Conservation (phyloP, 2,329 filamentous ascomycete genomes). For the Aspergillus sp. region DNA sequence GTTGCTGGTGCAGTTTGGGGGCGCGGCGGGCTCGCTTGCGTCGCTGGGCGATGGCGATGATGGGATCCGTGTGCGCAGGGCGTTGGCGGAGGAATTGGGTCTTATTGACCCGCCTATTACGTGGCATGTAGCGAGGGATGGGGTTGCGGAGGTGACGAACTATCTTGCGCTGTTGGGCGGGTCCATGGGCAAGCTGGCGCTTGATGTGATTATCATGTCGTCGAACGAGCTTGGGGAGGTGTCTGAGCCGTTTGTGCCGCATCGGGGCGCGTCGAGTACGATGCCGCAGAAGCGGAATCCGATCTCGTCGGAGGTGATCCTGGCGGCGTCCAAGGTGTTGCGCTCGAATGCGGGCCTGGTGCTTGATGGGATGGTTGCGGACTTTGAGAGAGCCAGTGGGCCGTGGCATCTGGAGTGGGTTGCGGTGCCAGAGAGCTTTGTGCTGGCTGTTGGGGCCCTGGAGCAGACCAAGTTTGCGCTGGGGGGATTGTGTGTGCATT, state of each 20-base stretch:
- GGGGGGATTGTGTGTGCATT: slow-evolving; percentile 52
- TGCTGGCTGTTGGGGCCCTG: slow-evolving; percentile 53
- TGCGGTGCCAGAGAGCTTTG: slow-evolving; percentile 55
- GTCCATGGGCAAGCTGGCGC: slow-evolving; percentile 55
- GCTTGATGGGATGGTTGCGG: slow-evolving; percentile 58
- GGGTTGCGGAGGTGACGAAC: slow-evolving; percentile 54
- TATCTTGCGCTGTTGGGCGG: slow-evolving; percentile 56
- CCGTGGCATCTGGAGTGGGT: slow-evolving; percentile 63
- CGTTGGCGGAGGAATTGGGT: slow-evolving; percentile 50
- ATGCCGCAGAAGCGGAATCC: slow-evolving; percentile 63
- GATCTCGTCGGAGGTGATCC: slow-evolving; percentile 57
- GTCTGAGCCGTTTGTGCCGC: slow-evolving; percentile 56
- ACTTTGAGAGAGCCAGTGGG: slow-evolving; percentile 59
- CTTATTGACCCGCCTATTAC: slow-evolving; percentile 54
- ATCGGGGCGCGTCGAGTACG: slow-evolving; percentile 55
- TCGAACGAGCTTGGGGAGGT: slow-evolving; percentile 58
- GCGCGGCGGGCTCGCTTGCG: slow-evolving; percentile 57
- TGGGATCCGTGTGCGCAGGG: slow-evolving; percentile 51
- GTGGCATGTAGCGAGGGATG: slow-evolving; percentile 59
- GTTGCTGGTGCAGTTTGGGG: slow-evolving; percentile 57
- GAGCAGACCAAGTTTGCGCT: slow-evolving; percentile 57
- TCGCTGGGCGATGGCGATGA: slow-evolving; percentile 50
- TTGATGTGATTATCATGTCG: slow-evolving; percentile 59
- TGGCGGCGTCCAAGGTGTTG: slow-evolving; percentile 56
- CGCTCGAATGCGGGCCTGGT: slow-evolving; percentile 53